Evolutionary conservation across 805 yeast species (phyloP).

Genomic region (Komagataella kurtzmanii): DNA sequence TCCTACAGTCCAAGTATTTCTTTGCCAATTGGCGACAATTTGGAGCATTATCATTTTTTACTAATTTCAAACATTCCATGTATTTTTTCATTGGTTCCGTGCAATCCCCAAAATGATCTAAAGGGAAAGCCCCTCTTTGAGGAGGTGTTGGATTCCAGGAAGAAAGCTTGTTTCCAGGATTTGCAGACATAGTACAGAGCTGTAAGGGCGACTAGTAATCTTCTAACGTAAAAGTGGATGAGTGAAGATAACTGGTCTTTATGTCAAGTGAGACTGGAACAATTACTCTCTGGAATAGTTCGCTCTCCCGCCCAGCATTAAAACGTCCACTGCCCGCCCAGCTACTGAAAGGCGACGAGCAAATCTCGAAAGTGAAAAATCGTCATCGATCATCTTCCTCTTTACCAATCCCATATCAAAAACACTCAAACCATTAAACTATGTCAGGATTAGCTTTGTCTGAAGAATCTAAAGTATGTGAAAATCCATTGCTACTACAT

Average conservation of each 20-base stretch:
- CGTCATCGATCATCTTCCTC: not conserved
- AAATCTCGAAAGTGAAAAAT: not conserved
- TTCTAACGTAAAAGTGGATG: not conserved
- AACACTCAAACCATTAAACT: slow-evolving; percentile 1
- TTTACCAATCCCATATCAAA: not conserved
- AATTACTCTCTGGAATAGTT: not conserved
- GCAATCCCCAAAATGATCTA: slow-evolving; percentile 84
- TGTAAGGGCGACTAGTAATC: not conserved
- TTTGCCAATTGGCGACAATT: slow-evolving; percentile 81
- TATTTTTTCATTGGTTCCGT: slow-evolving; percentile 61
- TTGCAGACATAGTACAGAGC: not conserved
- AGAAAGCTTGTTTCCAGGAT: not conserved
- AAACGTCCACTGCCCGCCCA: not conserved
- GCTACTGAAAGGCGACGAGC: not conserved
- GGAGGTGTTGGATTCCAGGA: slow-evolving; percentile 59
- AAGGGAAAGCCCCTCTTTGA: slow-evolving; percentile 90
- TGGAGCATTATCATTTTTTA: slow-evolving; percentile 77
- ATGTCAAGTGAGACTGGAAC: not conserved
- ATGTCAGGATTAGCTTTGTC: slow-evolving; percentile 27
- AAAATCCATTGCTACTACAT: not conserved
- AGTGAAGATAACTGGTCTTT: not conserved
- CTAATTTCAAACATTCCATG: slow-evolving; percentile 63
- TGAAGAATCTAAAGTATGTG: slow-evolving; percentile 28
- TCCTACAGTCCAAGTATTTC: slow-evolving; percentile 70
- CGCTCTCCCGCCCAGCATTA: not conserved